Evolutionary conservation across 192 early-diverging fungal species (phyloP).

Genomic region (Piromyces finnis): DNA sequence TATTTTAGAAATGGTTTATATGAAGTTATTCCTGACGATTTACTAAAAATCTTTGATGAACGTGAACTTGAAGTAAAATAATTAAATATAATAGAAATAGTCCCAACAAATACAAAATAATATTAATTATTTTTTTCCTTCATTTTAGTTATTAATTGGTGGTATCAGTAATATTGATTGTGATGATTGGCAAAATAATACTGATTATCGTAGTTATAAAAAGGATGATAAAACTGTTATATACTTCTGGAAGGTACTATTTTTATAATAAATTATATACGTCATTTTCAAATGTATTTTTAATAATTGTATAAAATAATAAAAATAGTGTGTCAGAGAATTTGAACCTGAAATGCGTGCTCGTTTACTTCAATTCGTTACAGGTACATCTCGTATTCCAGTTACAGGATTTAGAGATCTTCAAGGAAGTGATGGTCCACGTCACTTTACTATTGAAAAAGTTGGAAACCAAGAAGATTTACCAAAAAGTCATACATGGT

Average conservation of each 20-base stretch:
- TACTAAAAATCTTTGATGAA: slow-evolving; percentile 92
- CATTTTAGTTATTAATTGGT: slow-evolving; percentile 61
- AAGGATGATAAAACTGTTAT: slow-evolving; percentile 87
- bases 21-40: slow-evolving; percentile 86
- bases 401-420: slow-evolving; percentile 98
- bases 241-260: slow-evolving; percentile 82
- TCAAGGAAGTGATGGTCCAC: slow-evolving; percentile 88
- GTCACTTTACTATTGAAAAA: slow-evolving; percentile 91
- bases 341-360: slow-evolving; percentile 91
- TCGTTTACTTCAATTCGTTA: slow-evolving; percentile 89
- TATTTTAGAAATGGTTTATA: slow-evolving; percentile 92
- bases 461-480: slow-evolving; percentile 65
- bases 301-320: too few species aligned
- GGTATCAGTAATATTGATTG: slow-evolving; percentile 92
- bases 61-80: slow-evolving; percentile 77
- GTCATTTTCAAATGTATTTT: too few species aligned
- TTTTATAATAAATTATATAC: background rate
- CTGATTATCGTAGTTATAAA: slow-evolving; percentile 93
- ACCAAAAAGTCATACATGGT: slow-evolving; percentile 92
- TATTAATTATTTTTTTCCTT: too few species aligned
- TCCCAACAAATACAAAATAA: too few species aligned
- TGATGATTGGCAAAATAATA: slow-evolving; percentile 98
- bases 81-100: too few species aligned
- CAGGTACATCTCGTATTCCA: slow-evolving; percentile 91
- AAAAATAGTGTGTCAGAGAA: slow-evolving; percentile 43